Base-by-base conservation (phyloP, 768 basidiomycete species). In the Mycena kentingensis region DNA sequence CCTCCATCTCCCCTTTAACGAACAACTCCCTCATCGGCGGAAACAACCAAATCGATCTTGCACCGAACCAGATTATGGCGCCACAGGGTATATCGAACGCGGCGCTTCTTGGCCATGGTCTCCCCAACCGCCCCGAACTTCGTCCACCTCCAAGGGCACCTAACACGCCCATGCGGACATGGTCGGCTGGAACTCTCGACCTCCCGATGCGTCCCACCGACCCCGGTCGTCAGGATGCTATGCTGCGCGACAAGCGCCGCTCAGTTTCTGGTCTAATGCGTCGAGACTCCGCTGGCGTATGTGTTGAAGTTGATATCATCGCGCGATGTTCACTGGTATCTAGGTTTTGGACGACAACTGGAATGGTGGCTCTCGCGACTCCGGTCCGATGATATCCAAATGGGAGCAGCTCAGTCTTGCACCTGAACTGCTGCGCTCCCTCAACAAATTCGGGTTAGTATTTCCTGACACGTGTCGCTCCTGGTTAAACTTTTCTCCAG, bases 391-490 rank as follows among this genome's bases (percentile, higher is more conserved):
- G 51, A 81, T 97, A 41, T 88, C 92, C 49, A 98, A 98, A 71
- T 98, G 96, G 96, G 96, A 98, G 55, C 93, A 97, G 63, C 70
- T 98, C 41, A 78, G 85, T 51, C 77, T 98, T 28, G 83, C 88
- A 11, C 86, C 91, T 37, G 96, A 98, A 60, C 74, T 98, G 11
- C 76, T 97, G 63, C 81, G 93, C 46, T 93, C 92, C 36, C 78
- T 98, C 55, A 84, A 79, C 55, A 96, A 95, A 71, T 98, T 97
- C 66, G 96, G 95, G 94, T 96, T 60, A 74, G 87, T 74, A 29
- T 10, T 31, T 38, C 51, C 49, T 6, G 29, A 22, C 46, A 29
- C 34, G 22, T n/a, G 15, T 37, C 36, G 27, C 16, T 41, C 29
- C 28, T 53, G 26, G 34, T 46, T 34, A 54, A 47, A 43, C 52